A percentile compares a stretch with the other conserved stretches of the same genome.
Evolutionary conservation across 2,329 filamentous ascomycete species (phyloP).

Genomic region (Fusarium fujikuroi): DNA sequence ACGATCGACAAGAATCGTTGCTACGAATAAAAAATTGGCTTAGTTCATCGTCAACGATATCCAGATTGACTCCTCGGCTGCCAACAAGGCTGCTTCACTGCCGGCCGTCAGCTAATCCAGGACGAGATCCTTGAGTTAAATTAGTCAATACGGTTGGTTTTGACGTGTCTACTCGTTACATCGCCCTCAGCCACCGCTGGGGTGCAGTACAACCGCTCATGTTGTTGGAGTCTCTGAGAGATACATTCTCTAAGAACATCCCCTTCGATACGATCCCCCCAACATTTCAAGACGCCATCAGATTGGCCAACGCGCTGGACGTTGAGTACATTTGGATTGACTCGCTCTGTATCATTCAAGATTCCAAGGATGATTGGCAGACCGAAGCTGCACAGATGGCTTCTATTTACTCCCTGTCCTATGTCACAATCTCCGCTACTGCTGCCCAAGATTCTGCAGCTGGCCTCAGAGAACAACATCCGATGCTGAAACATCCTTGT

Average conservation of each 20-base stretch:
- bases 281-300: conserved; percentile 33
- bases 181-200: conserved; percentile 36
- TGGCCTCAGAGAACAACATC: conserved; percentile 16
- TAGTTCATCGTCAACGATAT: background rate
- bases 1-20: conserved; percentile 23
- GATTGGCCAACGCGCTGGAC: conserved; percentile 3
- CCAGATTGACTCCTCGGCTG: conserved; percentile 1
- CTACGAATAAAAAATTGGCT: conserved; percentile 22
- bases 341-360: conserved; percentile 34
- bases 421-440: conserved; percentile 31
- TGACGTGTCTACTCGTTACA: conserved; percentile 13
- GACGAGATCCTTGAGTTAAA: background rate
- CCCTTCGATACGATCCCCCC: conserved; percentile 18
- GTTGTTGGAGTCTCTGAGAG: background rate
- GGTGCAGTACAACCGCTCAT: conserved; percentile 23
- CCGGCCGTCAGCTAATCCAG: background rate
- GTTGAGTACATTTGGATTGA: conserved; percentile 36
- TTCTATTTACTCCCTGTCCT: conserved; percentile 29
- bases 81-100: conserved; percentile 30
- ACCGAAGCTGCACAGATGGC: conserved; percentile 31
- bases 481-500: conserved; percentile 27
- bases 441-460: conserved; percentile 23
- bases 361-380: conserved; percentile 35
- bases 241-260: conserved; percentile 7
- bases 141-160: background rate